Evolutionary conservation across 805 yeast genomes (phyloP), one percentile per base, ranked within the genome.

Genomic region (Zygotorulaspora florentina): DNA sequence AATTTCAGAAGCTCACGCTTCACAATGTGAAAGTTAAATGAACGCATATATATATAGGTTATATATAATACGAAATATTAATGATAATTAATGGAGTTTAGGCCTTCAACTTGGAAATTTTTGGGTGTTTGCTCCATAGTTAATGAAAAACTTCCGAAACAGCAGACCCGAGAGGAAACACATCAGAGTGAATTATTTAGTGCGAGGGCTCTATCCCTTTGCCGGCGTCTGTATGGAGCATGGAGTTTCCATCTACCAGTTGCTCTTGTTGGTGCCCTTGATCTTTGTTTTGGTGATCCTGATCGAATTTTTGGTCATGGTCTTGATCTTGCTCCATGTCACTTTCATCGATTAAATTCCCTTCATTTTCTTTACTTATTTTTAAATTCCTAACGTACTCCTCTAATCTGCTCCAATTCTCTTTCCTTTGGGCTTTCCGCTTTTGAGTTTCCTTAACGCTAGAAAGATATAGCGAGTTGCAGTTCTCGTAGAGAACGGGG

Each of bases 401-500:
- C 57, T 86, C 88, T 43, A 86, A 72, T 54, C 76, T 73, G 52
- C 73, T 75, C 95, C 95, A 86, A 46, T 82, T 85, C 53, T 78
- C 80, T 54, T 76, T 77, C 53, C 87, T 74, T 30, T 81, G 75
- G 34, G 72, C 70, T 54, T 80, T 82, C 45, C 85, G 73, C 54
- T 77, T 77, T 54, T 77, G 77, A 61, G 84, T 87, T 54, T 84
- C 89, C 57, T 81, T 86, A 48, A 85, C 71, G 40, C 86, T 81
- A 56, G 87, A 87, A 56, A 88, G 84, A 65, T 89, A 89, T 51
- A 87, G 68, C 57, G 87, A 76, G n/a, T 95, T 85, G 63, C 98
- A 91, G 62, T 89, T 90, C 64, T 90, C 96, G 67, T 87, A 93
- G 20, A 91, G 73, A 8, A 83, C 82, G 12, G 96, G 95, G 64